Conservation (phyloP, 1,284 basidiomycete species). For the Cryptococcus sp. region DNA sequence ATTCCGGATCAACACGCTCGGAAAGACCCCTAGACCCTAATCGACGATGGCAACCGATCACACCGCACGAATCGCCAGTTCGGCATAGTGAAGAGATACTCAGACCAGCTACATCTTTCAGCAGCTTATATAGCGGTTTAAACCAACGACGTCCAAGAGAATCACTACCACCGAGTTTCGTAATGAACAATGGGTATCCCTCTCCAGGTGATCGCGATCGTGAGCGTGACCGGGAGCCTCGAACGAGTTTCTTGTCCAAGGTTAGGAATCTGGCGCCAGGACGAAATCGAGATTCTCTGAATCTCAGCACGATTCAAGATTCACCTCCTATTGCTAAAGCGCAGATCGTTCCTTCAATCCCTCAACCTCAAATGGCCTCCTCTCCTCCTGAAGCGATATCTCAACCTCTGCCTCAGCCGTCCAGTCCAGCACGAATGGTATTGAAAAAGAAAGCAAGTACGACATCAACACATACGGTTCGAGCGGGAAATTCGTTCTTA, state of each 20-base stretch:
- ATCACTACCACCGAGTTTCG: constrained; percentile 1
- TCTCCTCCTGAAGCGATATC: too few species aligned
- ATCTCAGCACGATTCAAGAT: constrained; percentile 7
- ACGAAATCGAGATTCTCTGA: not conserved
- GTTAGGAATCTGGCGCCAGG: not conserved
- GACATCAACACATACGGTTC: constrained; percentile 24
- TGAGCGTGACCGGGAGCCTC: not conserved
- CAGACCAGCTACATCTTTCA: not conserved
- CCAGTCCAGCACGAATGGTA: constrained; percentile 7
- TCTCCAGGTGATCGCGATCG: not conserved
- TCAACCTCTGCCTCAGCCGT: not conserved
- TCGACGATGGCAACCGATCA: not conserved
- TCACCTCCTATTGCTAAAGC: constrained; percentile 3
- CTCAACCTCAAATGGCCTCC: too few species aligned
- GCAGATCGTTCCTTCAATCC: not conserved
- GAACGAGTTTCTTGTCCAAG: not conserved
- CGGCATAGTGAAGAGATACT: not conserved
- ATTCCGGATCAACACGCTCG: not conserved
- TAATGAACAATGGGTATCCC: not conserved
- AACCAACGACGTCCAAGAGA: not conserved
- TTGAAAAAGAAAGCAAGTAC: constrained; percentile 23
- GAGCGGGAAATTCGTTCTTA: constrained; percentile 14
- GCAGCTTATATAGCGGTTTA: not conserved
- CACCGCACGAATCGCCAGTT: not conserved
- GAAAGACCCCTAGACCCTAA: not conserved